phyloP scores from a whole-genome alignment of 805 yeast genomes.

The Kodamaea sagamina region DNA sequence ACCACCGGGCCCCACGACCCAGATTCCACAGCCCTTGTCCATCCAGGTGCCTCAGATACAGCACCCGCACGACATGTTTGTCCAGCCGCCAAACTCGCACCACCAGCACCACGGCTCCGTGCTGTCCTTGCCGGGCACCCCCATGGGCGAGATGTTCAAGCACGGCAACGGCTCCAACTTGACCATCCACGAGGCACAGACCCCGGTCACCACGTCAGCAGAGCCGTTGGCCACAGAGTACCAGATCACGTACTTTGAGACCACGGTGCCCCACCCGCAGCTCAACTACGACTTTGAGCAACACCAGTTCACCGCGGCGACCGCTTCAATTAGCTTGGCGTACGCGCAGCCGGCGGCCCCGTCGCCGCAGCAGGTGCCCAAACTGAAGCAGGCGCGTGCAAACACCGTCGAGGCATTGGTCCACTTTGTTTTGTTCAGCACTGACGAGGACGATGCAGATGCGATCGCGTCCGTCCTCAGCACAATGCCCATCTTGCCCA shows the following conservation, averaged over 20 bases:
- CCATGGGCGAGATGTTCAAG: slow-evolving; percentile 18
- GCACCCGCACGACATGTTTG: slow-evolving; percentile 1
- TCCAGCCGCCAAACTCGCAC: slow-evolving; percentile 1
- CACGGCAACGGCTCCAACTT: slow-evolving; percentile 19
- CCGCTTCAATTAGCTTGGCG: slow-evolving; percentile 14
- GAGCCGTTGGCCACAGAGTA: slow-evolving; percentile 12
- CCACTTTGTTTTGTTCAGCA: slow-evolving; percentile 59
- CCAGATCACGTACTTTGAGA: slow-evolving; percentile 27
- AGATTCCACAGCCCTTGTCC: slow-evolving; percentile 3
- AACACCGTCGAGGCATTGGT: slow-evolving; percentile 66
- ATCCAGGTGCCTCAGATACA: slow-evolving; percentile 4
- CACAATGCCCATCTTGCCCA: slow-evolving; percentile 39
- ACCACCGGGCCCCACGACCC: slow-evolving; percentile 4
- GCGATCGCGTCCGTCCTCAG: slow-evolving; percentile 20
- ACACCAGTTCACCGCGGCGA: slow-evolving; percentile 26
- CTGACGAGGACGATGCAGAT: slow-evolving; percentile 16
- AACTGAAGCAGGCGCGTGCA: slow-evolving; percentile 3
- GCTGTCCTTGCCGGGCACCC: slow-evolving; percentile 6
- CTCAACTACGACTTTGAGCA: slow-evolving; percentile 46
- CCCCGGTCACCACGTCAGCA: slow-evolving; percentile 9
- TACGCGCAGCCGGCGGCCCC: slow-evolving; percentile 8
- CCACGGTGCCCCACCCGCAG: slow-evolving; percentile 38
- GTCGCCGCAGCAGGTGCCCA: slow-evolving; percentile 1
- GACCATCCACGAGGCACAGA: slow-evolving; percentile 15
- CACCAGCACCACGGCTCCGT: not conserved